Base-by-base conservation (phyloP, 2,329 filamentous ascomycete species). In the Aspergillus quadricinctus region DNA sequence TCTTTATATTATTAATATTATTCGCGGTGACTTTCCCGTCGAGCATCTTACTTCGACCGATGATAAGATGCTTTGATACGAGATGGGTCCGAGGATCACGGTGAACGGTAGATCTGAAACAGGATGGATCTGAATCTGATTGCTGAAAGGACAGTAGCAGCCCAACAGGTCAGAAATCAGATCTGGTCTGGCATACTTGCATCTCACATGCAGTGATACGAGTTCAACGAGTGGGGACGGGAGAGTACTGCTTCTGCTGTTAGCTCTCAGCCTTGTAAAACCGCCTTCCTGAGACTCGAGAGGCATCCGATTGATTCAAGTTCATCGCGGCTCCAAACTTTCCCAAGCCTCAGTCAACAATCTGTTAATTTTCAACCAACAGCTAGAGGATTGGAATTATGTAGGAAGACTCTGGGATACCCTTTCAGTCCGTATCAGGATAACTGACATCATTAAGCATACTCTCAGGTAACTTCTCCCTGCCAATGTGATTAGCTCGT, bases 371-470 rank as follows among this genome's bases (percentile, higher is more conserved):
- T 21, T 5, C 21, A 25, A 14, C 14, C 11, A 9, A 46, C 43
- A 21, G 23, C 50, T 49, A 45, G 56, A 50, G 41, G 43, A 49
- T 54, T 53, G 40, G 10, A 21, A 49, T 27, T 40, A 10, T 17
- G 21, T 23, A n/a, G 23, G 48, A 11, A 27, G 31, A 31, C 19
- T 4, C 27, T 10, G 40, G 37, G 29, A 49, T 29, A 52, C 50
- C 19, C 29, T 51, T 48, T 31, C 27, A 31, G 49, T 58, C 53
- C 6, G 31, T 40, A 55, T 43, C 19, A 17, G 25, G 51, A 59
- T 53, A 27, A 46, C 50, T 61, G 57, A 59, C 55, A 59, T 57
- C 57, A 59, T 50, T 23, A 23, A 25, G 43, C 28, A 51, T 37
- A 29, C 48, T 49, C 49, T 52, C 21, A 14, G 21, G 11, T 14